These are phyloP conservation scores for Ambrosiella beaveri DNA, from an alignment of 2,329 filamentous ascomycete species.

Conservation along the genomic window DNA sequence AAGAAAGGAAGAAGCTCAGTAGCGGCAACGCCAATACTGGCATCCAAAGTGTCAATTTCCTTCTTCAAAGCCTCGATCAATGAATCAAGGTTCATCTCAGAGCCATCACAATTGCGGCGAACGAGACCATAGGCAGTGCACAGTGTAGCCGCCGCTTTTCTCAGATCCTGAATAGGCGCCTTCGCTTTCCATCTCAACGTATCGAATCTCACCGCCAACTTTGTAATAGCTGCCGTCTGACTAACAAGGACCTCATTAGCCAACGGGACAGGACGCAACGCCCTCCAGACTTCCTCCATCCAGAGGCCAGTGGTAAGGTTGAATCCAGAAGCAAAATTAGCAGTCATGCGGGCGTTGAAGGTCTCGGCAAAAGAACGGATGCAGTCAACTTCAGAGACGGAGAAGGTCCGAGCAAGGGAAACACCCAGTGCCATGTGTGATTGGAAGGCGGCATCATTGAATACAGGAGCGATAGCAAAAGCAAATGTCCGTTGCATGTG, in stretches of 20 bases:
- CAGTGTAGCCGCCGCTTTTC: slow-evolving; percentile 36
- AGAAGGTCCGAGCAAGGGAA: slow-evolving; percentile 1
- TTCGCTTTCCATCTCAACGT: slow-evolving; percentile 39
- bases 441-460: slow-evolving; percentile 48
- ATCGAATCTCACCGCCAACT: slow-evolving; percentile 43
- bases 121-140: slow-evolving; percentile 39
- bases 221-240: slow-evolving; percentile 33
- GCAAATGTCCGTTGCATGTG: slow-evolving; percentile 38
- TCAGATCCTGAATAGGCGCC: slow-evolving; percentile 33
- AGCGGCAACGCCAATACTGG: slow-evolving; percentile 26
- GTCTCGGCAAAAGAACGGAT: slow-evolving; percentile 21
- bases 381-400: background rate
- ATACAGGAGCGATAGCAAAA: slow-evolving; percentile 27
- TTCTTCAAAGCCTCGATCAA: slow-evolving; percentile 32
- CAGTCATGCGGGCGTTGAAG: slow-evolving; percentile 28
- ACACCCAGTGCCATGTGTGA: slow-evolving; percentile 38
- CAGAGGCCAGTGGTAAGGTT: slow-evolving; percentile 56
- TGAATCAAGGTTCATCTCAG: slow-evolving; percentile 23
- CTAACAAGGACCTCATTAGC: slow-evolving; percentile 28
- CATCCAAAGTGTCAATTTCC: slow-evolving; percentile 36
- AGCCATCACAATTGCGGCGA: slow-evolving; percentile 21
- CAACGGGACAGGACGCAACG: slow-evolving; percentile 47
- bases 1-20: slow-evolving; percentile 32
- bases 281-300: slow-evolving; percentile 65
- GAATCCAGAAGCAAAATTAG: slow-evolving; percentile 51